phyloP scores from a whole-genome alignment of 2,329 filamentous ascomycete genomes.

The Escovopsis sp. region DNA sequence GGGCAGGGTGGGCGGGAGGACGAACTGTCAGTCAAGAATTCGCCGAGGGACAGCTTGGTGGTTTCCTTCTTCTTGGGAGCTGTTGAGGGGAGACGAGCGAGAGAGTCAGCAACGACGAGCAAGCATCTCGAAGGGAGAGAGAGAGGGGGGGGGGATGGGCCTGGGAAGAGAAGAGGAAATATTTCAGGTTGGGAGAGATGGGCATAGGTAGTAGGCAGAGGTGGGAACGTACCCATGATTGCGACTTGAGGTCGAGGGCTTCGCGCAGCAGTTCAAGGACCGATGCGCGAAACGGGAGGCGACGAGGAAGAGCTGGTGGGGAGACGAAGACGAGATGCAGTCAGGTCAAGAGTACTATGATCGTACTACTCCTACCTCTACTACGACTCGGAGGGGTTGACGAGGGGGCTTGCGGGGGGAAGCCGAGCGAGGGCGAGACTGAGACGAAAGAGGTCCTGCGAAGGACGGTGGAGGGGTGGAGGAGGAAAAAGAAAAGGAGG shows the following conservation, averaged over 20 bases:
- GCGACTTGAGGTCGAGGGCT: conserved; percentile 27
- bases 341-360: no score
- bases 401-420: no score
- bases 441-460: conserved; percentile 3
- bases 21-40: conserved; percentile 89
- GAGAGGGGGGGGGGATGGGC: no score
- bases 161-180: no score
- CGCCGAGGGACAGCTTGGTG: conserved; percentile 96
- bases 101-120: conserved; percentile 5
- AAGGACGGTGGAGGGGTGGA: neutral
- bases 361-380: no score
- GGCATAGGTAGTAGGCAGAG: no score
- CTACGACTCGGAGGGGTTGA: no score
- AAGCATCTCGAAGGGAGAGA: neutral
- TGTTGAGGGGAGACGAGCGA: conserved; percentile 20
- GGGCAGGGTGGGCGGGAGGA: conserved; percentile 7
- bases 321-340: conserved; percentile 14
- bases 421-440: conserved; percentile 1
- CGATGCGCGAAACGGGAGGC: conserved; percentile 20
- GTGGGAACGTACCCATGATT: conserved; percentile 41
- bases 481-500: conserved; percentile 3
- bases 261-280: conserved; percentile 30
- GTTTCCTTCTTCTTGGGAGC: conserved; percentile 89
- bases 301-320: conserved; percentile 6
- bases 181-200: no score